These are phyloP conservation scores for Ulota crispa DNA, from an alignment of 225 moss, liverwort and hornwort species.

Conservation along the genomic window DNA sequence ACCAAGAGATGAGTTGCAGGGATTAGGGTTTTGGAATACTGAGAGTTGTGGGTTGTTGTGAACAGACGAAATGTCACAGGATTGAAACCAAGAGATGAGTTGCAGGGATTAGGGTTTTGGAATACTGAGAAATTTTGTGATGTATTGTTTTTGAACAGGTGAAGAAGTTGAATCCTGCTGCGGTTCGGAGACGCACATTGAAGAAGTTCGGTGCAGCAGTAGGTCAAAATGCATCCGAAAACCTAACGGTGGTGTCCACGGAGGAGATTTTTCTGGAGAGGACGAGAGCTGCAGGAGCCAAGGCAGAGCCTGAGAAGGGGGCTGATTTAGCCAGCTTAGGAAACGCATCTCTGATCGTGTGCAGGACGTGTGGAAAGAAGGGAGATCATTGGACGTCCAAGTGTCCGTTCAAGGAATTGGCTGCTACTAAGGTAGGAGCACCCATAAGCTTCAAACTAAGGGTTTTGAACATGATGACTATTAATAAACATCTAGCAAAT, in stretches of 20 bases:
- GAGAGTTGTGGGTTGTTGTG: not conserved
- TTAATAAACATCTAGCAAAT: no score
- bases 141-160: slow-evolving; percentile 17
- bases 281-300: slow-evolving; percentile 50
- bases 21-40: not conserved
- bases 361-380: slow-evolving; percentile 67
- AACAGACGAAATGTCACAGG: no score
- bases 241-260: slow-evolving; percentile 54
- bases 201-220: slow-evolving; percentile 67
- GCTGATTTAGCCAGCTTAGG: slow-evolving; percentile 54
- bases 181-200: slow-evolving; percentile 48
- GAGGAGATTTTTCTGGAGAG: slow-evolving; percentile 68
- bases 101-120: not conserved
- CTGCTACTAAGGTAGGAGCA: no score
- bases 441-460: no score
- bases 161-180: slow-evolving; percentile 61
- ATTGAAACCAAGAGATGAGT: no score
- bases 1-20: no score
- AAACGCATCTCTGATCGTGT: slow-evolving; percentile 57
- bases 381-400: slow-evolving; percentile 72
- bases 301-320: slow-evolving; percentile 56
- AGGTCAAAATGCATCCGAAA: slow-evolving; percentile 63
- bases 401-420: slow-evolving; percentile 63
- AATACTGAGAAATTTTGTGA: not conserved
- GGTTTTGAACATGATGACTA: no score